phyloP scores from a whole-genome alignment of 169 alveolate species.

The Cryptosporidium bovis region DNA sequence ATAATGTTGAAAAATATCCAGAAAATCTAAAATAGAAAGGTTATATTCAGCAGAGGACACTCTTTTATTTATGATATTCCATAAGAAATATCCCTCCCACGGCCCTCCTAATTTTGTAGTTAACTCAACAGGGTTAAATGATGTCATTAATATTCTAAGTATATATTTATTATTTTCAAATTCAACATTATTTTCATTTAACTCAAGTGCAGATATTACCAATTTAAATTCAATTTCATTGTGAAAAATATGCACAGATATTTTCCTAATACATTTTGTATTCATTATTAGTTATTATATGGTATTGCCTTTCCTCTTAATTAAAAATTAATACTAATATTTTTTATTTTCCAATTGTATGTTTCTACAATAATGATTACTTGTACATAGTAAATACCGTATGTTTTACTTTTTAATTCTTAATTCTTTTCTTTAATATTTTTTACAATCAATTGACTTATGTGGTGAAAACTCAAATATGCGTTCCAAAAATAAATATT shows the following conservation, averaged over 20 bases:
- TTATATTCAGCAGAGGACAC: not conserved
- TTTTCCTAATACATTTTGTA: conserved; percentile 25
- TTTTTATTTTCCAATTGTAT: no score
- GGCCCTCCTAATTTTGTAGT: conserved; percentile 67
- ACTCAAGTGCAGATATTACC: conserved; percentile 32
- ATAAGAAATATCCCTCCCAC: conserved; percentile 61
- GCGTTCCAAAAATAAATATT: no score
- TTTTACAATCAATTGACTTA: no score
- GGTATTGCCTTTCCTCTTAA: no score
- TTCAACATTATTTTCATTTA: not conserved
- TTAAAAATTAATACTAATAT: no score
- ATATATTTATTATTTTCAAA: not conserved
- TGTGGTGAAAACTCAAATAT: no score
- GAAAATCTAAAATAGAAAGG: conserved; percentile 12
- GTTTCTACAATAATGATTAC: no score
- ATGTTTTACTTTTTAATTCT: no score
- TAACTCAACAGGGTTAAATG: conserved; percentile 54
- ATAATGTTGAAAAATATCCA: not conserved
- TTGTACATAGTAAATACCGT: no score
- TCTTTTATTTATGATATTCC: conserved; percentile 24
- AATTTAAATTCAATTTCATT: conserved; percentile 38
- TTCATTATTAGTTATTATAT: conserved; percentile 4
- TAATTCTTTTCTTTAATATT: no score
- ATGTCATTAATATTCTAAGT: conserved; percentile 43
- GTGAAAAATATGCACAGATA: conserved; percentile 13